phyloP scores from a whole-genome alignment of 345 rosid species.

The Citrus trifoliata region DNA sequence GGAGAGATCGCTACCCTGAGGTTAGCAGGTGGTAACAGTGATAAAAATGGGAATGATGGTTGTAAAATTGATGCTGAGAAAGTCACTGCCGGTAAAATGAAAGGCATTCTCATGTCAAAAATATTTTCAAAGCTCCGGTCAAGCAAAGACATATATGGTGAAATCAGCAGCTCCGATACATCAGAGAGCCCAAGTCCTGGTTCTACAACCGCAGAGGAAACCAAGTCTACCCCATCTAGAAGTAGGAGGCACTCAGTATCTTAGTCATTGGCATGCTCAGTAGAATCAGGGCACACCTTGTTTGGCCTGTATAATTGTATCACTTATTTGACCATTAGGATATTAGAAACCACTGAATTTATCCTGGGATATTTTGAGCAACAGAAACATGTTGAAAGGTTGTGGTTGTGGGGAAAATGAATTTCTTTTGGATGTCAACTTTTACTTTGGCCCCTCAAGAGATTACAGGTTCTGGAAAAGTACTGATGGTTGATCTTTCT shows the following conservation, averaged over 20 bases:
- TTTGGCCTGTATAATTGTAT: slow-evolving; percentile 30
- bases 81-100: slow-evolving; percentile 39
- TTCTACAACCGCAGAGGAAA: slow-evolving; percentile 58
- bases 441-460: slow-evolving; percentile 4
- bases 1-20: slow-evolving; percentile 58
- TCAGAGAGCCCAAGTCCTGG: slow-evolving; percentile 58
- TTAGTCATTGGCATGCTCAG: slow-evolving; percentile 6
- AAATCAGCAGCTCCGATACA: slow-evolving; percentile 65
- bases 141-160: slow-evolving; percentile 56
- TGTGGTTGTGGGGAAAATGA: slow-evolving; percentile 4
- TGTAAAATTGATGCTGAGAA: slow-evolving; percentile 34
- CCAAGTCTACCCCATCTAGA: slow-evolving; percentile 74
- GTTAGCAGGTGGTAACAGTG: slow-evolving; percentile 18
- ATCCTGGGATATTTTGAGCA: slow-evolving; percentile 10
- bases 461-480: slow-evolving; percentile 7
- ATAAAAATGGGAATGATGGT: slow-evolving; percentile 24
- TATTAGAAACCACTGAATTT: slow-evolving; percentile 21
- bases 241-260: slow-evolving; percentile 61
- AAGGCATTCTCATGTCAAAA: slow-evolving; percentile 54
- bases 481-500: slow-evolving; percentile 3
- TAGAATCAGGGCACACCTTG: background rate
- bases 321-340: slow-evolving; percentile 28
- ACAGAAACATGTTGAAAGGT: slow-evolving; percentile 11
- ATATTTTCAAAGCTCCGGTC: slow-evolving; percentile 63
- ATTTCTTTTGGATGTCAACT: slow-evolving; percentile 14